These are phyloP conservation scores for Paraleonurus japonicus DNA, from an alignment of 257 asterid genomes.

Conservation along the genomic window DNA sequence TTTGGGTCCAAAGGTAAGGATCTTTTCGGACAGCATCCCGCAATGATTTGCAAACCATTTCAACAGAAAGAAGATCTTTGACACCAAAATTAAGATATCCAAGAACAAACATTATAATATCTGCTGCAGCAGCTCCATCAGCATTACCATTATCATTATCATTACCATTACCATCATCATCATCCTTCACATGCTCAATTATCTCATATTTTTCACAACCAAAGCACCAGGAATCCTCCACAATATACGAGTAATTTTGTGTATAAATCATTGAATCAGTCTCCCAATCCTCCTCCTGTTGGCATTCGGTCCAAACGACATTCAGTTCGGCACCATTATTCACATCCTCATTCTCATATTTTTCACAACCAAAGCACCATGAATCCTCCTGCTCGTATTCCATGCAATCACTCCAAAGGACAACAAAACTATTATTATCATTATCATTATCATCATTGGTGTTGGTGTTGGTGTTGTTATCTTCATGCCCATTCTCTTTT, in stretches of 20 bases:
- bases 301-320: too few relatives aligned
- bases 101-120: conserved; percentile 56
- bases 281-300: too few relatives aligned
- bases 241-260: too few relatives aligned
- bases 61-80: conserved; percentile 63
- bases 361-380: conserved; percentile 46
- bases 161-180: too few relatives aligned
- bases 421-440: conserved; percentile 29
- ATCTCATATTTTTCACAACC: conserved; percentile 46
- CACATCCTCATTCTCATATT: conserved; percentile 32
- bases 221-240: conserved; percentile 41
- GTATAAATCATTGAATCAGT: background rate
- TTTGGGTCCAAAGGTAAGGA: conserved; percentile 67
- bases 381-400: conserved; percentile 35
- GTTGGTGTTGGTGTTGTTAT: conserved; percentile 29
- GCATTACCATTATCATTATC: too few relatives aligned
- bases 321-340: background rate
- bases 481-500: conserved; percentile 36
- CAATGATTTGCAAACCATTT: conserved; percentile 68
- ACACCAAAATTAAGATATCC: conserved; percentile 56
- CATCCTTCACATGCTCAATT: conserved; percentile 24
- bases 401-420: conserved; percentile 38
- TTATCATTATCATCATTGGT: background rate
- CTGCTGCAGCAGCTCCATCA: conserved; percentile 46
- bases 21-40: conserved; percentile 58